phyloP scores from a whole-genome alignment of 331 rosid species.

The Pyracantha coccinea region DNA sequence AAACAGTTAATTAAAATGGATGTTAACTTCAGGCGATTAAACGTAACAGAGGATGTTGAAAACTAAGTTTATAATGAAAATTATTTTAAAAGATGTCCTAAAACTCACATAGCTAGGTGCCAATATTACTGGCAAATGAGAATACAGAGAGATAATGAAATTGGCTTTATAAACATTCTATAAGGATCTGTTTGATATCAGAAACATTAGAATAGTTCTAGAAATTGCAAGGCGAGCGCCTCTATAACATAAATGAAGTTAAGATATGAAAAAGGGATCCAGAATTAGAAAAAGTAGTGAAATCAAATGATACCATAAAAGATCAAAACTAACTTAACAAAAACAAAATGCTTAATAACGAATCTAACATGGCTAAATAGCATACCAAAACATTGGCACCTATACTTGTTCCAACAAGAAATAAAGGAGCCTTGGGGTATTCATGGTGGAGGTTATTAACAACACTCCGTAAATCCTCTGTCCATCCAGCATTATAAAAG shows the following conservation, averaged over 20 bases:
- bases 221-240: not conserved
- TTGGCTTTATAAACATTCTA: not conserved
- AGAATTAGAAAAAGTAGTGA: not conserved
- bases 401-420: slow-evolving; percentile 80
- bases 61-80: not conserved
- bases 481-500: slow-evolving; percentile 99
- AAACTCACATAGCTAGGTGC: not conserved
- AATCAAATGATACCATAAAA: not conserved
- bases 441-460: slow-evolving; percentile 59
- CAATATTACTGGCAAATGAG: not conserved
- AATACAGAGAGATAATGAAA: not conserved
- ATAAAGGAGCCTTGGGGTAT: slow-evolving; percentile 64
- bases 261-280: not conserved
- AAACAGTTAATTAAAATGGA: slow-evolving; percentile 12
- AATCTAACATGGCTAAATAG: not conserved
- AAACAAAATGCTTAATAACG: not conserved
- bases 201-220: not conserved
- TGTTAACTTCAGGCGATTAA: not conserved
- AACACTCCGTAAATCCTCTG: slow-evolving; percentile 76
- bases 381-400: slow-evolving; percentile 93
- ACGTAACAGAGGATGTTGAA: not conserved
- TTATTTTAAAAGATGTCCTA: not conserved
- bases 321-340: not conserved
- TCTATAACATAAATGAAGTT: not conserved
- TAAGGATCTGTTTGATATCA: not conserved